A percentile compares a stretch with the other conserved stretches of the same genome.
These are phyloP conservation scores for Metschnikowia amazonensis DNA, from an alignment of 805 yeast genomes.

Conservation along the genomic window DNA sequence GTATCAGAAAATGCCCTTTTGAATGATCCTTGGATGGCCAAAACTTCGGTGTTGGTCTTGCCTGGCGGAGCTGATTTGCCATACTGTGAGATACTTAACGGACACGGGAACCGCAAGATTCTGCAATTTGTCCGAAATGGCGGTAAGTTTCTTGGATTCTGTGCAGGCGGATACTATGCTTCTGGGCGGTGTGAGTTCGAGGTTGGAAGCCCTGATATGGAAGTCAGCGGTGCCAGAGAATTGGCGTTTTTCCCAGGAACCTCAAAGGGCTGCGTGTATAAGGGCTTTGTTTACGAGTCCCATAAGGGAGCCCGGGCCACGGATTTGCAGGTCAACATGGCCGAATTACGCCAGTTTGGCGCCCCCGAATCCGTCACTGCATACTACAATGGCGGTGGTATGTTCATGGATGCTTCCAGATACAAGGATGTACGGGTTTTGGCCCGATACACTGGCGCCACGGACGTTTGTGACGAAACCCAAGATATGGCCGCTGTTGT, in stretches of 20 bases:
- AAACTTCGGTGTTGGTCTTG: conserved; percentile 73
- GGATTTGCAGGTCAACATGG: conserved; percentile 36
- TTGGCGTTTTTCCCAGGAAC: conserved; percentile 77
- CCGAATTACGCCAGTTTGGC: conserved; percentile 19
- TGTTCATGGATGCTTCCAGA: conserved; percentile 71
- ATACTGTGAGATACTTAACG: conserved; percentile 67
- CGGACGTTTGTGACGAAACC: conserved; percentile 47
- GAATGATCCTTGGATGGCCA: conserved; percentile 79
- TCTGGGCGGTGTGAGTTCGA: conserved; percentile 78
- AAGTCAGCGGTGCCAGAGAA: conserved; percentile 84
- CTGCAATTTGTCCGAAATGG: conserved; percentile 67
- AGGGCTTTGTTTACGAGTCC: conserved; percentile 75
- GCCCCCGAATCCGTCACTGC: conserved; percentile 25
- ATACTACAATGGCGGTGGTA: conserved; percentile 89
- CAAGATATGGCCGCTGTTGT: conserved; percentile 66
- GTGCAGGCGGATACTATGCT: conserved; percentile 94
- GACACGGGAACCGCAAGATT: conserved; percentile 60
- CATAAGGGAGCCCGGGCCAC: conserved; percentile 74
- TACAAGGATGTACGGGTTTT: conserved; percentile 62
- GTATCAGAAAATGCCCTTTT: conserved; percentile 59
- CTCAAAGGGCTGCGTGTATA: conserved; percentile 75
- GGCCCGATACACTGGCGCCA: conserved; percentile 58
- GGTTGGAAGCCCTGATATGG: conserved; percentile 63
- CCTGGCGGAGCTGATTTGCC: conserved; percentile 99
- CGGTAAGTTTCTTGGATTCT: conserved; percentile 81